Evolutionary conservation across 352 stramenopile species (phyloP), one percentile per base, ranked within the genome.

Genomic region (Globisporangium cylindrosporum): DNA sequence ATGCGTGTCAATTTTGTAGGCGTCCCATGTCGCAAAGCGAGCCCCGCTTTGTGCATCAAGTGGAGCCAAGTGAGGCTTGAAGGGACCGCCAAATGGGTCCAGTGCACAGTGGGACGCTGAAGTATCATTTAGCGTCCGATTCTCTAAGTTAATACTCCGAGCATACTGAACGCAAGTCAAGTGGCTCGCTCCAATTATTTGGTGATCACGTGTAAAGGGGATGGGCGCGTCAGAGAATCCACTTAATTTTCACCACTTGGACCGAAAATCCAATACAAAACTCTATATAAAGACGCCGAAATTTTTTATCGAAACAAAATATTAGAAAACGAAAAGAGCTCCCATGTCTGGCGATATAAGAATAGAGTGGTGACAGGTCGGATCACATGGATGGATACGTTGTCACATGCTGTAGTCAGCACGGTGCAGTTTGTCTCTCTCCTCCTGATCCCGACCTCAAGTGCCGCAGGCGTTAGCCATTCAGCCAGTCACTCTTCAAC

Each of bases 91-190:
- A 48, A 48, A 61, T 61, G 55, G 14, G 55, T 27, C 4, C 27
- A 61, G 55, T 32, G 29, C 56, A 62, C 8, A 62, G 56, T 62
- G 32, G 56, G 56, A 46, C 18, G 2, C 15, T 41, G 9, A 22
- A 61, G 10, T 25, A 25, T 36, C 14, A 24, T 41, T 2, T 29
- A 61, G 20, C 27, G 29, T 15, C 6, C 27, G 14, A 6, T 25
- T 62, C 2, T 48, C 20, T n/a, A 27, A 20, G 2, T 14, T 32
- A 29, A 24, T 38, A 59, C 36, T 22, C 0, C 4, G 56, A 27
- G n/a, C 18, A 25, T 62, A 62, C 56, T 62, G 56, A 62, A 62
- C 56, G 56, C 56, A 62, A 62, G 56, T 62, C 56, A 62, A 49
- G 56, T 62, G 41, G 41, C 15, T 0, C 4, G 41, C 29, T 7